A percentile compares a stretch with the other conserved stretches of the same genome.
These are phyloP conservation scores for Kuraishia piskuri DNA, from an alignment of 805 yeast genomes.

Conservation along the genomic window DNA sequence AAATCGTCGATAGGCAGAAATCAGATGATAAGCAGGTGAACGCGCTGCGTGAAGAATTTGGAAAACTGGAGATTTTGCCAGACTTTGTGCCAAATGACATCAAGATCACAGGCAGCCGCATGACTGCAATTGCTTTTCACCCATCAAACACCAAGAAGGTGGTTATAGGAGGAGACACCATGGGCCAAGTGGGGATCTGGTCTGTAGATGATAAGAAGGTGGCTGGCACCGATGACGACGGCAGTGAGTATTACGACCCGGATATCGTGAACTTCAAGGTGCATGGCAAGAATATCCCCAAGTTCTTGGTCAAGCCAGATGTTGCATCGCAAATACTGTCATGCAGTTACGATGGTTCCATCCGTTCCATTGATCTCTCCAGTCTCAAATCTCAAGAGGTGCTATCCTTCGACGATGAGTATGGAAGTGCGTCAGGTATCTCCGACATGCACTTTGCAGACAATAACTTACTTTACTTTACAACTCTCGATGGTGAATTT, in stretches of 20 bases:
- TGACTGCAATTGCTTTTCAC: slow-evolving; percentile 69
- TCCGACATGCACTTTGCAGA: slow-evolving; percentile 64
- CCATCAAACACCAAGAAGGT: slow-evolving; percentile 58
- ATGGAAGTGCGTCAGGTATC: slow-evolving; percentile 53
- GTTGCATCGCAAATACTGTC: slow-evolving; percentile 52
- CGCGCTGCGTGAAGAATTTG: slow-evolving; percentile 44
- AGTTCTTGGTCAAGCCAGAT: slow-evolving; percentile 43
- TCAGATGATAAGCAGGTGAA: slow-evolving; percentile 34
- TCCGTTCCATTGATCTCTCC: slow-evolving; percentile 62
- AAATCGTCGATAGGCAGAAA: slow-evolving; percentile 27
- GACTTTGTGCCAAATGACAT: slow-evolving; percentile 61
- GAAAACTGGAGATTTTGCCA: slow-evolving; percentile 39
- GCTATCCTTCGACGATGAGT: slow-evolving; percentile 46
- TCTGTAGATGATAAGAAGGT: slow-evolving; percentile 37
- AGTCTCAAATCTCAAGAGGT: slow-evolving; percentile 52
- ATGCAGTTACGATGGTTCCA: slow-evolving; percentile 82
- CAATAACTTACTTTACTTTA: slow-evolving; percentile 52
- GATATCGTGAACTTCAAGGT: slow-evolving; percentile 59
- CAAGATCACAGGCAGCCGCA: slow-evolving; percentile 62
- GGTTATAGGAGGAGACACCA: slow-evolving; percentile 79
- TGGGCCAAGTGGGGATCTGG: slow-evolving; percentile 89
- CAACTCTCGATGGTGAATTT: slow-evolving; percentile 78
- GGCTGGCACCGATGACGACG: slow-evolving; percentile 30
- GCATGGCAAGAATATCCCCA: slow-evolving; percentile 69
- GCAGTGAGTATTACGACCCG: slow-evolving; percentile 30